Conservation (phyloP, 768 basidiomycete species). For the Russula lepida region DNA sequence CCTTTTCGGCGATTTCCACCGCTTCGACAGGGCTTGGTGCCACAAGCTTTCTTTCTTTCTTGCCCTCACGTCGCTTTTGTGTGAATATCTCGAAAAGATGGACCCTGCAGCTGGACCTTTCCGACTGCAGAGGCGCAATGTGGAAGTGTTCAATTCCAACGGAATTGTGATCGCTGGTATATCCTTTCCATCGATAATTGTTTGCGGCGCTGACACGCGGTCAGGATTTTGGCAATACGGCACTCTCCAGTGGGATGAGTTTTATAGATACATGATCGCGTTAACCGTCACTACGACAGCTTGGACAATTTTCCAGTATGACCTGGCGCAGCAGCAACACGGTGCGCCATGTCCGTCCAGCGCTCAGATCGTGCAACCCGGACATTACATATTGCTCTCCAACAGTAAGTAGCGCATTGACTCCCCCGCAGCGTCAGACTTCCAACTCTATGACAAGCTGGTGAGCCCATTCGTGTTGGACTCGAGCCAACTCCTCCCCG, state of each 20-base stretch:
- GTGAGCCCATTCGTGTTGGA: not conserved
- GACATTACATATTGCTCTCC: not conserved
- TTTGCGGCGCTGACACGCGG: not conserved
- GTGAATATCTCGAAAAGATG: too few species aligned
- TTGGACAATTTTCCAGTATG: not conserved
- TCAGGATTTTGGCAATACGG: slow-evolving; percentile 7
- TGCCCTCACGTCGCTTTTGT: too few species aligned
- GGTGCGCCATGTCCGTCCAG: not conserved
- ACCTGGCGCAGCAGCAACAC: not conserved
- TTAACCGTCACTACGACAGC: not conserved
- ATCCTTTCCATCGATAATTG: not conserved
- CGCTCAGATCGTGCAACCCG: not conserved
- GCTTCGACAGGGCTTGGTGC: too few species aligned
- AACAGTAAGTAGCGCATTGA: not conserved
- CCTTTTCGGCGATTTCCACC: too few species aligned
- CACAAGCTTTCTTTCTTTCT: too few species aligned
- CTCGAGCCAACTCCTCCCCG: not conserved
- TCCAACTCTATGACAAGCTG: not conserved
- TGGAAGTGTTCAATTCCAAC: not conserved
- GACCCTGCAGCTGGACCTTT: too few species aligned
- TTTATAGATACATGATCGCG: not conserved
- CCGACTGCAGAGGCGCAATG: slow-evolving; percentile 4
- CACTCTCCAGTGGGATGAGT: not conserved
- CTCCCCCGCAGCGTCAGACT: not conserved
- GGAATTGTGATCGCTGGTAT: not conserved